phyloP scores from a whole-genome alignment of 108 stramenopile genomes.

The Aurantiochytrium sp. region DNA sequence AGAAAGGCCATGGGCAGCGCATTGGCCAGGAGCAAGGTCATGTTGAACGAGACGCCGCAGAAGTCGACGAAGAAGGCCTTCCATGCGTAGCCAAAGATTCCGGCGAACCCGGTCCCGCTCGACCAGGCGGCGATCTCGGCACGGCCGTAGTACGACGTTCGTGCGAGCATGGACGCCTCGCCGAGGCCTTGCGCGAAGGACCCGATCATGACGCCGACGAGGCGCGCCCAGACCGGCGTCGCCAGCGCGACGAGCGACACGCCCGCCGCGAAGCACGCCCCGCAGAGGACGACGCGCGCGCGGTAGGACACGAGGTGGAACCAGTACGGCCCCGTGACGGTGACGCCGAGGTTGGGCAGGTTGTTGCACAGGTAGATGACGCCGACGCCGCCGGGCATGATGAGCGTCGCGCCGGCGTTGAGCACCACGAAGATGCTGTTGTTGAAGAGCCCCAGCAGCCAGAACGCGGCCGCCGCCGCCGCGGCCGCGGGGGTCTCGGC shows the following conservation, averaged over 20 bases:
- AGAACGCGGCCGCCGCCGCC: neutral
- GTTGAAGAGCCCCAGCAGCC: constrained; percentile 4
- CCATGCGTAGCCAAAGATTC: constrained; percentile 69
- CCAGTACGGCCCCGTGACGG: neutral
- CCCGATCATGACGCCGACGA: neutral
- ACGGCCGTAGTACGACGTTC: neutral
- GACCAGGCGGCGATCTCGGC: constrained; percentile 65
- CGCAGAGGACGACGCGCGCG: neutral
- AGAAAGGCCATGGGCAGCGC: neutral
- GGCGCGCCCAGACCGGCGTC: neutral
- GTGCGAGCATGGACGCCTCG: neutral
- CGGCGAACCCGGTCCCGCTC: constrained; percentile 72
- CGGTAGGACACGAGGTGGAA: neutral
- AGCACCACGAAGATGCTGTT: constrained; percentile 8
- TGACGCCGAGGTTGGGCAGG: neutral
- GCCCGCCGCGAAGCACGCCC: neutral
- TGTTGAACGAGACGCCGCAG: constrained; percentile 49
- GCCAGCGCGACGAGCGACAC: neutral
- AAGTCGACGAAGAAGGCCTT: constrained; percentile 44
- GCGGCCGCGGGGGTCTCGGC: neutral
- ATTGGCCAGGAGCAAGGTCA: constrained; percentile 8
- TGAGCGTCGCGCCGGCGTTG: neutral
- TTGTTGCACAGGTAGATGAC: constrained; percentile 4
- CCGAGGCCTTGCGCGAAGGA: constrained; percentile 26
- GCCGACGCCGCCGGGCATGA: constrained; percentile 9